Percentiles rank a stretch among this genome's conserved stretches.
Conservation (phyloP, 768 basidiomycete genomes). For the Clitopilus hobsonii region DNA sequence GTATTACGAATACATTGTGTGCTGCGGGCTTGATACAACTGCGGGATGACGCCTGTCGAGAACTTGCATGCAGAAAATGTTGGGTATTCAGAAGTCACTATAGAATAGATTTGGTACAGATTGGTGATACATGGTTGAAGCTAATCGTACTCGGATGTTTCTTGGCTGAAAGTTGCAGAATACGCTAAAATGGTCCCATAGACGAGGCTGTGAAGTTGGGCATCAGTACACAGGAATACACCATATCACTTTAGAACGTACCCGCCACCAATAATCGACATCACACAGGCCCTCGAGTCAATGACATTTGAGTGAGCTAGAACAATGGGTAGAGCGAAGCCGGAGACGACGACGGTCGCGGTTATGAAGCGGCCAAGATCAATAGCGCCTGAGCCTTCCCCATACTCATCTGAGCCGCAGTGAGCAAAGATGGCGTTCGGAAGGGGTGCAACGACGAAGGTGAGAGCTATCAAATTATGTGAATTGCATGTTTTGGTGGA, state of each 20-base stretch:
- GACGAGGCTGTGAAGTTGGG: slow-evolving; percentile 49
- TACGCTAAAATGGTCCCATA: slow-evolving; percentile 92
- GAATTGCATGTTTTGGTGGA: not conserved
- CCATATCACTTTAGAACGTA: slow-evolving; percentile 40
- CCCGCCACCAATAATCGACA: slow-evolving; percentile 95
- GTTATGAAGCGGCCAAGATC: slow-evolving; percentile 97
- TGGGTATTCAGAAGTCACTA: not conserved
- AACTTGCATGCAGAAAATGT: not conserved
- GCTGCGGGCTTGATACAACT: not conserved
- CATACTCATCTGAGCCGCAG: slow-evolving; percentile 87
- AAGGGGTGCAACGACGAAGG: slow-evolving; percentile 91
- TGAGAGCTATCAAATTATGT: slow-evolving; percentile 56
- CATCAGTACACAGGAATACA: no score
- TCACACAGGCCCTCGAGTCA: slow-evolving; percentile 74
- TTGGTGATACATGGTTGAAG: not conserved
- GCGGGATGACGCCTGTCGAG: not conserved
- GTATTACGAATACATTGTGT: no score
- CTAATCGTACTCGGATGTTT: slow-evolving; percentile 78
- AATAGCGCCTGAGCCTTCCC: slow-evolving; percentile 63
- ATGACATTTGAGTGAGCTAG: slow-evolving; percentile 92
- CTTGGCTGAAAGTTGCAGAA: slow-evolving; percentile 76
- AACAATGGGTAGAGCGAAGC: slow-evolving; percentile 89
- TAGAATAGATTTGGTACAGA: not conserved
- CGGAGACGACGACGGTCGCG: slow-evolving; percentile 83
- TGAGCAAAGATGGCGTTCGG: slow-evolving; percentile 95